phyloP scores from a whole-genome alignment of 2,329 filamentous ascomycete genomes.

The Apiospora sp. region DNA sequence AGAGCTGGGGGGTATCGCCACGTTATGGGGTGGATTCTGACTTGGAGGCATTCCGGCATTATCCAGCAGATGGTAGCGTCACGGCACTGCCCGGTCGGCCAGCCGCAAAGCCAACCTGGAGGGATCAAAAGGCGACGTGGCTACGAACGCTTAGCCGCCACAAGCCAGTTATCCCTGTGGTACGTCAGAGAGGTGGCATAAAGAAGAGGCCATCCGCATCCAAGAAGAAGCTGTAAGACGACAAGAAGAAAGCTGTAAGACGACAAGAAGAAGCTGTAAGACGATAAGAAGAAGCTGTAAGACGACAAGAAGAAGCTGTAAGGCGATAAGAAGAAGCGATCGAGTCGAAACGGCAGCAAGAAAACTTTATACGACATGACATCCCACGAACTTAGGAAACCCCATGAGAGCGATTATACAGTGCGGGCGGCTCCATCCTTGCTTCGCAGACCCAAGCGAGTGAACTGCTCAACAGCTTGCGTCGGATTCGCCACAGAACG shows the following conservation, averaged over 20 bases:
- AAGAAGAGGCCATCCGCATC: constrained; percentile 39
- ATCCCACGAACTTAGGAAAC: constrained; percentile 78
- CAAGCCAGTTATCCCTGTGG: too few species aligned
- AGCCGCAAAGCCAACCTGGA: too few species aligned
- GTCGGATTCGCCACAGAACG: too few species aligned
- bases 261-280: too few species aligned
- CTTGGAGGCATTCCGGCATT: too few species aligned
- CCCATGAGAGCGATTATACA: constrained; percentile 77
- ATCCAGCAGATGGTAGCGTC: too few species aligned
- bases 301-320: constrained; percentile 52
- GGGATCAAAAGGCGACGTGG: too few species aligned
- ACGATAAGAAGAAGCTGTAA: constrained; percentile 51
- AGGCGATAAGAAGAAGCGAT: constrained; percentile 62
- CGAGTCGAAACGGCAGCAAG: constrained; percentile 72
- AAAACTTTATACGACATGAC: constrained; percentile 82
- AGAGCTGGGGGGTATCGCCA: too few species aligned
- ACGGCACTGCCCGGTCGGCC: too few species aligned
- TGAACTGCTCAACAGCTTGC: constrained; percentile 41
- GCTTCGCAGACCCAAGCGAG: constrained; percentile 55
- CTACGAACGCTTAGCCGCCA: too few species aligned
- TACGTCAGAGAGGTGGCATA: constrained; percentile 50
- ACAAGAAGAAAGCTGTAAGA: too few species aligned
- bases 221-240: constrained; percentile 48
- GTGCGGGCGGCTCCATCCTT: constrained; percentile 74
- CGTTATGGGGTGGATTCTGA: too few species aligned